Base-by-base conservation (phyloP, 2,329 filamentous ascomycete genomes). In the Aureobasidium mangrovei region DNA sequence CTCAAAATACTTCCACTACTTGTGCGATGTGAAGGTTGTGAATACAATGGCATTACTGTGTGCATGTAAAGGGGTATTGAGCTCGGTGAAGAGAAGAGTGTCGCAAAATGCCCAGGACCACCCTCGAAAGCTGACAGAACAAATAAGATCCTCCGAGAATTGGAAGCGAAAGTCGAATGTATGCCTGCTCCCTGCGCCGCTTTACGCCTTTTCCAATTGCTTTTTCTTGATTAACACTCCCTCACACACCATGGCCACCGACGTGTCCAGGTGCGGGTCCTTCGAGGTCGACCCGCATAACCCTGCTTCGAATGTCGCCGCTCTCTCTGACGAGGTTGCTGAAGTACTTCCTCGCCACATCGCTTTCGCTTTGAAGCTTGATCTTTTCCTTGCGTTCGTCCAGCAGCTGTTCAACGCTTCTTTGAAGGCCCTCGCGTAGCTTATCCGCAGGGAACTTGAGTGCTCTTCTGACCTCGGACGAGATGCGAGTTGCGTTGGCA, bases 301-400 rank as follows among this genome's bases (percentile, higher is more conserved):
- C 77, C 35, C 72, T 70, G 45, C 70, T 68, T 48, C 68, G 69
- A 52, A 79, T 70, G 54, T 77, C 74, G 27, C 69, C 70, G 57
- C 73, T 75, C 61, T 83, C 78, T 57, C 86, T 79, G 51, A 93
- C 83, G 18, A 98, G 78, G 64, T 94, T 93, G 51, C 81, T 75
- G 69, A 98, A 98, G 73, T 95, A 97, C 70, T 91, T 94, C 60
- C 82, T 76, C 5, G 93, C 93, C 32, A 88, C 83, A 66, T 94
- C 86, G 65, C 88, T 93, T 72, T 97, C 91, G 33, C 75, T 77
- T 69, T 84, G 84, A 57, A 88, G 79, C 73, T 93, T 94, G 65
- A 81, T 77, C 7, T 89, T 93, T 66, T 95, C 87, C 61, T 93
- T 86, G 61, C 86, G 85, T 54, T 76, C 73, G 57, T 82, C 84